phyloP scores from a whole-genome alignment of 352 stramenopile species.

The Phytophthora pinifolia region DNA sequence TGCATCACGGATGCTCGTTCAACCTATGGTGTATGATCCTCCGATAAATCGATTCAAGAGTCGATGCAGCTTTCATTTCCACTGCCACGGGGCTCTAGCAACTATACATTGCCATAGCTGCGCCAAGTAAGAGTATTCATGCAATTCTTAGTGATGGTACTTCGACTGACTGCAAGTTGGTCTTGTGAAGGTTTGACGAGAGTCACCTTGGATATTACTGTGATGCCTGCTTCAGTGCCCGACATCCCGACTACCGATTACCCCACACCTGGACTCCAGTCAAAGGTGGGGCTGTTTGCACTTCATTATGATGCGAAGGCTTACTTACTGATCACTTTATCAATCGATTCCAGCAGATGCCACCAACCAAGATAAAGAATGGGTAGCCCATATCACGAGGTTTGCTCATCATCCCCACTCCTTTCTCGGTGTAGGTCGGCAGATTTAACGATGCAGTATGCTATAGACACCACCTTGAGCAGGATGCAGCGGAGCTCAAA shows the following conservation, averaged over 20 bases:
- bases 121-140: slow-evolving; percentile 42
- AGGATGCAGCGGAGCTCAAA: slow-evolving; percentile 63
- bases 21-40: background rate
- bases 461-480: slow-evolving; percentile 60
- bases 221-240: slow-evolving; percentile 57
- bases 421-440: too few species aligned
- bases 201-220: slow-evolving; percentile 60
- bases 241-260: slow-evolving; percentile 57
- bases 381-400: slow-evolving; percentile 57
- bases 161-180: background rate
- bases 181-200: slow-evolving; percentile 51
- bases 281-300: slow-evolving; percentile 29
- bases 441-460: background rate
- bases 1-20: background rate
- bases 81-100: slow-evolving; percentile 42
- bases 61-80: slow-evolving; percentile 58
- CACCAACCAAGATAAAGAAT: slow-evolving; percentile 61
- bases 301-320: background rate
- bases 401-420: slow-evolving; percentile 10
- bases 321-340: slow-evolving; percentile 4
- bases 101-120: slow-evolving; percentile 73
- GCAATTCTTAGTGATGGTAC: background rate
- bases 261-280: slow-evolving; percentile 52
- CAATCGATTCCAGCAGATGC: slow-evolving; percentile 26
- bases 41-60: slow-evolving; percentile 19